phyloP scores from a whole-genome alignment of 179 eudicot species.

The Actinidia arguta region DNA sequence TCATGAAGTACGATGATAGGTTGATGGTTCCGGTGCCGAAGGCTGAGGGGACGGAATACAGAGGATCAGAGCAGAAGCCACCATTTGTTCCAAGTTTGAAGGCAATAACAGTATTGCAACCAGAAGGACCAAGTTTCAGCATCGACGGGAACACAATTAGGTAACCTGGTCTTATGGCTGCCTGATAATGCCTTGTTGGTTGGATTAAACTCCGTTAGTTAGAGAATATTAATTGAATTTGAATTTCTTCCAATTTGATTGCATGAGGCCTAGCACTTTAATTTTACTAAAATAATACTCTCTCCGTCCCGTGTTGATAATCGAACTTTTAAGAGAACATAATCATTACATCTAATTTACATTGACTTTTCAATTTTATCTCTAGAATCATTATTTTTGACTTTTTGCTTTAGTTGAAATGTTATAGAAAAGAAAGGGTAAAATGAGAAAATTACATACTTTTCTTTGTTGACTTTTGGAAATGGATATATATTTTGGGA shows the following conservation, averaged over 20 bases:
- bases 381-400: too few species aligned
- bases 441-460: too few species aligned
- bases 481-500: too few species aligned
- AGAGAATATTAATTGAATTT: neutral
- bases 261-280: too few species aligned
- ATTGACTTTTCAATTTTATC: too few species aligned
- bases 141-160: conserved; percentile 37
- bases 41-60: conserved; percentile 47
- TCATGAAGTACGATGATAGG: conserved; percentile 35
- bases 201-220: neutral
- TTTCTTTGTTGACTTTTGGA: too few species aligned
- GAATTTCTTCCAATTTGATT: neutral
- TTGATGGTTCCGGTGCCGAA: conserved; percentile 44
- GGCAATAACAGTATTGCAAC: conserved; percentile 16
- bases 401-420: too few species aligned
- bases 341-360: too few species aligned
- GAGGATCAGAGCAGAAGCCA: conserved; percentile 20
- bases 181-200: neutral
- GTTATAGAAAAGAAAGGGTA: too few species aligned
- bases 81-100: conserved; percentile 3
- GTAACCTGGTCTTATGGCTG: conserved; percentile 13
- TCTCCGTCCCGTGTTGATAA: too few species aligned
- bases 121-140: conserved; percentile 32
- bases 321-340: too few species aligned
- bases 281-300: too few species aligned